Evolutionary conservation across 2,329 filamentous ascomycete genomes (phyloP).

Genomic region (Pleochaeta shiraiana): DNA sequence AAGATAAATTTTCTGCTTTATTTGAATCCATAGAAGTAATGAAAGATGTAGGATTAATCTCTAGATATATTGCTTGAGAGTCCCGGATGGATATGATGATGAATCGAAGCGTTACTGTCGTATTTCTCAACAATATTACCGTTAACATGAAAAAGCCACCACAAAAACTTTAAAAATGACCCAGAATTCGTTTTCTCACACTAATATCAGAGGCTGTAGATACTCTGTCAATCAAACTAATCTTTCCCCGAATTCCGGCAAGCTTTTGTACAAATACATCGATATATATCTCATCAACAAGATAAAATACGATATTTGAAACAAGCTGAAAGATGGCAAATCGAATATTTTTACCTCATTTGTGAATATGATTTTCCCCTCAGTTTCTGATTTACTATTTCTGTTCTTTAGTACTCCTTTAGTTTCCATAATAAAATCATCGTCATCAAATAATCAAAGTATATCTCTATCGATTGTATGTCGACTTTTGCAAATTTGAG

Average conservation of each 20-base stretch:
- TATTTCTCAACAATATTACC: not conserved
- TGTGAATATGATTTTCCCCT: no score
- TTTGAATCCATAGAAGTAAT: no score
- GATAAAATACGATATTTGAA: not conserved
- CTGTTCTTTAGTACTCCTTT: no score
- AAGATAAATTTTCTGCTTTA: not conserved
- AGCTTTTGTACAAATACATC: slow-evolving; percentile 1
- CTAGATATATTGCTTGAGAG: not conserved
- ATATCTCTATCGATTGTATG: no score
- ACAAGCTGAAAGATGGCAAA: not conserved
- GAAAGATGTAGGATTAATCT: not conserved
- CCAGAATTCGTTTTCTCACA: not conserved
- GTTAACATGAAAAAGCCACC: not conserved
- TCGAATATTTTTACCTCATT: not conserved
- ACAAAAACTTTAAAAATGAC: not conserved
- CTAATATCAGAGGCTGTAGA: not conserved
- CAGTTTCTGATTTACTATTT: no score
- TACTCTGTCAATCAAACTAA: not conserved
- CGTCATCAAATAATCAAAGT: no score
- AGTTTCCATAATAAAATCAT: no score
- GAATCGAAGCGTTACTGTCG: not conserved
- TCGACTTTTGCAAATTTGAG: no score
- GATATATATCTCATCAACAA: not conserved
- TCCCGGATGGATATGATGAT: not conserved
- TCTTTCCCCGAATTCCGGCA: not conserved